These are phyloP conservation scores for Wallacemonas sp. DNA, from an alignment of 208 protist genomes.

Conservation along the genomic window DNA sequence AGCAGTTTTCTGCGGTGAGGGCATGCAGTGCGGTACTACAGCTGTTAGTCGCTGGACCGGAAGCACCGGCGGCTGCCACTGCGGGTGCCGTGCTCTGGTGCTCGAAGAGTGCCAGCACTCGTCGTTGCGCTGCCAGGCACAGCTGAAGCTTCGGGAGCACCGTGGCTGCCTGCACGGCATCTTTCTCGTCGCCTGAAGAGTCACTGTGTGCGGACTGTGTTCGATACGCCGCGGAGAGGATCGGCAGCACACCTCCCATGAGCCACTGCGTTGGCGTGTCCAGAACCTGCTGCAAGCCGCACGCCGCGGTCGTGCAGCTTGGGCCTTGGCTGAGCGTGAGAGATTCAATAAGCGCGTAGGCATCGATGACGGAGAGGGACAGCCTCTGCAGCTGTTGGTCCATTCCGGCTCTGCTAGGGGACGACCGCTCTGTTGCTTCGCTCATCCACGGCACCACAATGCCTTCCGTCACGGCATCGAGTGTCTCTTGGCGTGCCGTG, in stretches of 20 bases:
- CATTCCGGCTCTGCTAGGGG: not conserved
- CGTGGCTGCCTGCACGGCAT: not conserved
- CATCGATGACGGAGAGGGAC: constrained; percentile 19
- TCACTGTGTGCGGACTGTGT: too few species aligned
- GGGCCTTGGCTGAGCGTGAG: not conserved
- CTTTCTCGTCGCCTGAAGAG: too few species aligned
- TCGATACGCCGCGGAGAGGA: too few species aligned
- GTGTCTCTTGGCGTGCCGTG: not conserved
- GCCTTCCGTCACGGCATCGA: not conserved
- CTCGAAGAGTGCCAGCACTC: constrained; percentile 21
- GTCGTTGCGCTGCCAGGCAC: constrained; percentile 20
- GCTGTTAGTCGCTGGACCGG: too few species aligned
- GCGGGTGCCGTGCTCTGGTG: constrained; percentile 11
- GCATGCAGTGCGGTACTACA: too few species aligned
- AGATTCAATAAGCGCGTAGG: constrained; percentile 7
- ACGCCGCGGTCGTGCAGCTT: not conserved
- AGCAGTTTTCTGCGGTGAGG: not conserved
- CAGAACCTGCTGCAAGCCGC: too few species aligned
- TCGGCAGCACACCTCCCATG: too few species aligned
- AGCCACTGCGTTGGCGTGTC: too few species aligned
- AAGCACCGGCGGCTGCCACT: too few species aligned
- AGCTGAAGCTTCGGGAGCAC: constrained; percentile 29
- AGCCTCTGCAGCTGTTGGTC: constrained; percentile 9
- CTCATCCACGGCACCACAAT: constrained; percentile 3
- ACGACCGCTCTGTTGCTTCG: not conserved